A percentile compares a stretch with the other conserved stretches of the same genome.
phyloP scores from a whole-genome alignment of 495 filamentous ascomycete species.

The Aspergillus carlsbadensis region DNA sequence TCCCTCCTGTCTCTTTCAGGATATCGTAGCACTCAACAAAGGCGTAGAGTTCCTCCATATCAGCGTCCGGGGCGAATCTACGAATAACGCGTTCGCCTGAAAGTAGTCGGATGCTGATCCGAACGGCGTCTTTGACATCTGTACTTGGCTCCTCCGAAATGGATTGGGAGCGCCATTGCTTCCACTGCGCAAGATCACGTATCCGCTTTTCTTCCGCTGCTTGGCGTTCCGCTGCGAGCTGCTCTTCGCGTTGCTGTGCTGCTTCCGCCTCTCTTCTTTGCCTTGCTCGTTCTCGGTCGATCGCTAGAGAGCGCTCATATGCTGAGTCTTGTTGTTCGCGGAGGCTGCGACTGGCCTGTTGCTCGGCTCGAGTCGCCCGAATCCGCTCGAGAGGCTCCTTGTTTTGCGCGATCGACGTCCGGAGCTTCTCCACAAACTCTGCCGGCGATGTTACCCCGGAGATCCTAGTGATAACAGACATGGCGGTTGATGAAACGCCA shows the following conservation, averaged over 20 bases:
- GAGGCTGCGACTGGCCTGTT: slow-evolving; percentile 72
- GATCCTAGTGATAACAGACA: slow-evolving; percentile 80
- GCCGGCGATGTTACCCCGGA: slow-evolving; percentile 64
- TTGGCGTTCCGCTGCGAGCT: slow-evolving; percentile 60
- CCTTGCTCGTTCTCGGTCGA: slow-evolving; percentile 78
- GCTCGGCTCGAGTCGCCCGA: slow-evolving; percentile 67
- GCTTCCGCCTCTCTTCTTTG: slow-evolving; percentile 73
- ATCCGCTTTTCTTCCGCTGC: slow-evolving; percentile 59
- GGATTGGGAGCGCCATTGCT: slow-evolving; percentile 69
- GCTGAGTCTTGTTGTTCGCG: slow-evolving; percentile 84
- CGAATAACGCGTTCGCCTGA: slow-evolving; percentile 72
- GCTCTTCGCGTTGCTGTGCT: slow-evolving; percentile 58
- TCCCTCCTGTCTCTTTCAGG: slow-evolving; percentile 34
- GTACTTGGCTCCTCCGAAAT: slow-evolving; percentile 67
- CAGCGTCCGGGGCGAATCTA: slow-evolving; percentile 61
- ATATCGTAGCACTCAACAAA: slow-evolving; percentile 91
- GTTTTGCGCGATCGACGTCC: slow-evolving; percentile 66
- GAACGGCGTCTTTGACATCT: slow-evolving; percentile 65
- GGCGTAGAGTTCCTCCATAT: slow-evolving; percentile 88
- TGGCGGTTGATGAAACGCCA: slow-evolving; percentile 72
- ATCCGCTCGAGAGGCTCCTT: slow-evolving; percentile 65
- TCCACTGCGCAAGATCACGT: slow-evolving; percentile 68
- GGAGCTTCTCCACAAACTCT: slow-evolving; percentile 70
- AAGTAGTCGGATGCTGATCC: slow-evolving; percentile 78
- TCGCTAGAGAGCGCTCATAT: slow-evolving; percentile 86